Percentiles rank a stretch among this genome's conserved stretches.
phyloP scores from a whole-genome alignment of 441 rosid genomes.

The Brassica hybrid region DNA sequence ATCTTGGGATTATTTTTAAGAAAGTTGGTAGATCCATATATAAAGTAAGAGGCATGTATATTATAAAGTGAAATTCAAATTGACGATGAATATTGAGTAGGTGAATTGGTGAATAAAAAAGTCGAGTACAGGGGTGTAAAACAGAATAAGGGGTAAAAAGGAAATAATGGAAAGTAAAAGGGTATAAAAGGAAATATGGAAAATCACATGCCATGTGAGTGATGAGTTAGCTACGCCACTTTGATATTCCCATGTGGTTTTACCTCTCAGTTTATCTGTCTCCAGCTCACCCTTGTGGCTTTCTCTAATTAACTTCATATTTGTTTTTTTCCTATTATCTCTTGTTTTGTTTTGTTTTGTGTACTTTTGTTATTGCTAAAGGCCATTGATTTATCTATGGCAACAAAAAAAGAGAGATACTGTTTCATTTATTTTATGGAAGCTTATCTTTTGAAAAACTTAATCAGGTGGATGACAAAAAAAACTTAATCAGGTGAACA shows the following conservation, averaged over 20 bases:
- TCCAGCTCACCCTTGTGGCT: slow-evolving; percentile 55
- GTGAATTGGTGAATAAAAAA: neutral
- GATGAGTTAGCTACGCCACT: slow-evolving; percentile 63
- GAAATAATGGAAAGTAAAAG: slow-evolving; percentile 42
- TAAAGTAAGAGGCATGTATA: slow-evolving; percentile 2
- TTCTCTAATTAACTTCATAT: neutral
- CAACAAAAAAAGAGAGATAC: neutral
- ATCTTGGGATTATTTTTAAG: slow-evolving; percentile 29
- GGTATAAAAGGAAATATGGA: slow-evolving; percentile 28
- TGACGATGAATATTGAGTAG: slow-evolving; percentile 2
- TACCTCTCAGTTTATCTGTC: slow-evolving; percentile 63
- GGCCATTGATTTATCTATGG: neutral
- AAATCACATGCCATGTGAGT: slow-evolving; percentile 55
- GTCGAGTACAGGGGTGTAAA: neutral
- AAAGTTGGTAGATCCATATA: slow-evolving; percentile 32
- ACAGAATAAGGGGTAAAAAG: slow-evolving; percentile 16
- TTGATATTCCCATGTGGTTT: slow-evolving; percentile 64
- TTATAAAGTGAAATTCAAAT: slow-evolving; percentile 14
- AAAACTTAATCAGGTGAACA: neutral
- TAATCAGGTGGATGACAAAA: too few relatives aligned
- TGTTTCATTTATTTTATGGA: neutral
- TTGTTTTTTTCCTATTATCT: neutral
- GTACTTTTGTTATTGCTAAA: neutral
- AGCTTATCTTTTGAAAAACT: neutral
- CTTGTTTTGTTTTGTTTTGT: neutral